These are phyloP conservation scores for Colletotrichum ledebouriae DNA, from an alignment of 2,329 filamentous ascomycete genomes.

Conservation along the genomic window DNA sequence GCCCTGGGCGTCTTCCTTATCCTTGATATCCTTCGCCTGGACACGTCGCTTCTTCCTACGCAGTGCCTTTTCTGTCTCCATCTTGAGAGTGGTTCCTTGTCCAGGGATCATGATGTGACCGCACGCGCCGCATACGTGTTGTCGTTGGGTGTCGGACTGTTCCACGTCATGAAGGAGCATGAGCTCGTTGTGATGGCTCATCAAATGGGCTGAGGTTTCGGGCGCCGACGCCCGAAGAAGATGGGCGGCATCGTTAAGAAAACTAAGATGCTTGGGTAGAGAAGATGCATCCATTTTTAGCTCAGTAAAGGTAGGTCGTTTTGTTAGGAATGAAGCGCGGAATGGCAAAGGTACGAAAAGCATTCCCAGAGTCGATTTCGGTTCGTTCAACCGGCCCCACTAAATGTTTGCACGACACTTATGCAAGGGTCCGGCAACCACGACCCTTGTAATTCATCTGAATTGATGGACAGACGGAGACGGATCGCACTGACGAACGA, in stretches of 20 bases:
- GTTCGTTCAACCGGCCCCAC: slow-evolving; percentile 25
- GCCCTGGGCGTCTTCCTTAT: slow-evolving; percentile 4
- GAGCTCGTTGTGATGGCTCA: slow-evolving; percentile 65
- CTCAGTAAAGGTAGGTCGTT: neutral
- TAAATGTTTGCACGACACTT: slow-evolving; percentile 4
- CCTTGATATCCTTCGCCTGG: slow-evolving; percentile 8
- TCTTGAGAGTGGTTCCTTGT: slow-evolving; percentile 55
- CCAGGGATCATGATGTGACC: slow-evolving; percentile 72
- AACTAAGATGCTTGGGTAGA: slow-evolving; percentile 50
- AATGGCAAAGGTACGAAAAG: neutral
- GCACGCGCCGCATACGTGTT: slow-evolving; percentile 70
- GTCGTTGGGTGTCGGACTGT: slow-evolving; percentile 62
- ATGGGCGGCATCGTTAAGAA: slow-evolving; percentile 72
- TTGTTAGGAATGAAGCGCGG: neutral
- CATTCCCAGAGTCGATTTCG: neutral
- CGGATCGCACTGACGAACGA: no score
- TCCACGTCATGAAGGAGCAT: slow-evolving; percentile 61
- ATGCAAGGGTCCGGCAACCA: slow-evolving; percentile 17
- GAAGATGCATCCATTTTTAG: slow-evolving; percentile 23
- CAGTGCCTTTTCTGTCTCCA: slow-evolving; percentile 60
- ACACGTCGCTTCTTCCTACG: slow-evolving; percentile 54
- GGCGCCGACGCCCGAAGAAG: slow-evolving; percentile 66
- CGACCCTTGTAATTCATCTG: slow-evolving; percentile 25
- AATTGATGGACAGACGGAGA: neutral
- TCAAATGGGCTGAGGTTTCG: slow-evolving; percentile 70